phyloP scores from a whole-genome alignment of 495 filamentous ascomycete species.

The Lichenothelia convexa region DNA sequence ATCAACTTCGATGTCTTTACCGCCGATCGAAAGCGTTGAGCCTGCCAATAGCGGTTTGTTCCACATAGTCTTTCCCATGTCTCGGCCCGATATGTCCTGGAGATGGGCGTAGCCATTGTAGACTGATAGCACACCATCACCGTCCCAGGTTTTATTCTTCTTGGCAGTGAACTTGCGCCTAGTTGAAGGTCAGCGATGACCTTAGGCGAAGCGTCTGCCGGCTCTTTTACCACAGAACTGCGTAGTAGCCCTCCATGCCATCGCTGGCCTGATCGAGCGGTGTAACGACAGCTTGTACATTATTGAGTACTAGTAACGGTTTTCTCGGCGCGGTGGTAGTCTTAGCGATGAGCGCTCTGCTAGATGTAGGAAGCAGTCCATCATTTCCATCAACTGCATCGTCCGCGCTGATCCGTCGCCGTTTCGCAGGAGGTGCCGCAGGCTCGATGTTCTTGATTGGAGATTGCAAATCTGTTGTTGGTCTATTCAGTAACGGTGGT shows the following conservation, averaged over 20 bases:
- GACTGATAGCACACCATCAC: constrained; percentile 52
- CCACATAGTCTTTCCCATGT: constrained; percentile 42
- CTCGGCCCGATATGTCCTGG: constrained; percentile 45
- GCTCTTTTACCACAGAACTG: constrained; percentile 45
- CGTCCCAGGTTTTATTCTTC: constrained; percentile 78
- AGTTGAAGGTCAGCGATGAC: constrained; percentile 1
- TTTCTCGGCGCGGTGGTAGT: constrained; percentile 14
- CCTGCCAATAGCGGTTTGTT: constrained; percentile 40
- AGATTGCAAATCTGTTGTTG: neutral
- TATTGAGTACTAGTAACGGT: constrained; percentile 26
- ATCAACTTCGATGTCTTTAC: constrained; percentile 63
- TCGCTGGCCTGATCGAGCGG: constrained; percentile 3
- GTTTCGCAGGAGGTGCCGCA: constrained; percentile 15
- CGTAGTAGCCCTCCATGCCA: constrained; percentile 37
- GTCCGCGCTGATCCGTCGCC: constrained; percentile 15
- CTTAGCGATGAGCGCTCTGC: neutral
- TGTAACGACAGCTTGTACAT: constrained; percentile 10
- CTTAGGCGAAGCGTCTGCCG: constrained; percentile 3
- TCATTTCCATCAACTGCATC: too few relatives aligned
- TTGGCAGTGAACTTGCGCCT: constrained; percentile 62
- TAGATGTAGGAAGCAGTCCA: constrained; percentile 2
- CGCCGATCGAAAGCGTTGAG: constrained; percentile 42
- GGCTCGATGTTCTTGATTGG: neutral
- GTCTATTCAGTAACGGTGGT: constrained; percentile 4
- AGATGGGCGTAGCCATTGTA: constrained; percentile 40